These are phyloP conservation scores for Roridomyces roridus DNA, from an alignment of 768 basidiomycete species.

Conservation along the genomic window DNA sequence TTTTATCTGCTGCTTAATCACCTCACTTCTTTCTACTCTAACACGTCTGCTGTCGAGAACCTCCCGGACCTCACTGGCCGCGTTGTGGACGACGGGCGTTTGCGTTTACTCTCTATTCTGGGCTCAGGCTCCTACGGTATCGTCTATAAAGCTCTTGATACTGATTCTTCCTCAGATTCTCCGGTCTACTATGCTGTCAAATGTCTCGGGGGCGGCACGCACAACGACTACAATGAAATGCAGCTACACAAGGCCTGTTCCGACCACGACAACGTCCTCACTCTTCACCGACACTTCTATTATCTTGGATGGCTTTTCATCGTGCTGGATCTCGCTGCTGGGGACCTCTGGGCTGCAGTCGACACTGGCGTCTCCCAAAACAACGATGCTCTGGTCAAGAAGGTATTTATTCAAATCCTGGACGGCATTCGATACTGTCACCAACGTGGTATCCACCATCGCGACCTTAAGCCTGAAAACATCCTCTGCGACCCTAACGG, in stretches of 20 bases:
- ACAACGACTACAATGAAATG: constrained; percentile 56
- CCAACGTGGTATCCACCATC: constrained; percentile 64
- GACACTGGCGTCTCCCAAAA: constrained; percentile 41
- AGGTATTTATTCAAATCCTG: constrained; percentile 66
- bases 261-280: constrained; percentile 47
- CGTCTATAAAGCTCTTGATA: constrained; percentile 6
- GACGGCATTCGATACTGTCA: constrained; percentile 72
- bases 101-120: neutral
- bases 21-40: too few relatives aligned
- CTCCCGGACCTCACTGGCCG: too few relatives aligned
- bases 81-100: constrained; percentile 5
- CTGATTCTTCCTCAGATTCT: neutral
- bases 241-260: constrained; percentile 35
- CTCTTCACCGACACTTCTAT: constrained; percentile 54
- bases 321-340: constrained; percentile 36
- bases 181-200: constrained; percentile 48
- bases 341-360: constrained; percentile 58
- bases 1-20: too few relatives aligned
- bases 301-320: constrained; percentile 36
- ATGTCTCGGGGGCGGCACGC: constrained; percentile 48
- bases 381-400: constrained; percentile 49
- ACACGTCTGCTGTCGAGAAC: too few relatives aligned
- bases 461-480: constrained; percentile 65
- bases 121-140: constrained; percentile 4
- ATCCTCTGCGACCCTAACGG: constrained; percentile 60